These are phyloP conservation scores for Saturnispora mendoncae DNA, from an alignment of 805 yeast species.

Conservation along the genomic window DNA sequence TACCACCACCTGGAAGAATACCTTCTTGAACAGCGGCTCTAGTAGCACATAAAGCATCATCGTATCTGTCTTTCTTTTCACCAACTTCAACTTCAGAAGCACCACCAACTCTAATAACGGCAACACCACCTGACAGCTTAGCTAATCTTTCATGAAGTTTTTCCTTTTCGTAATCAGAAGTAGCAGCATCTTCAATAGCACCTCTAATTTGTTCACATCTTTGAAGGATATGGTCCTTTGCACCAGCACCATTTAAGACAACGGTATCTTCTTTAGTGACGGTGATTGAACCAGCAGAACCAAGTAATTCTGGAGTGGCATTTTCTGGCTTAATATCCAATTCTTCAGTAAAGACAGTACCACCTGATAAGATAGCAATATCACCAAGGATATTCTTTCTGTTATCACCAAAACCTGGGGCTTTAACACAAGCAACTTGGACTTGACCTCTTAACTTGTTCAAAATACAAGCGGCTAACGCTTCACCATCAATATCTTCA, in stretches of 20 bases:
- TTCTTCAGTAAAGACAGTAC: slow-evolving; percentile 87
- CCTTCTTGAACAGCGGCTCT: slow-evolving; percentile 99
- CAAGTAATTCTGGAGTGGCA: slow-evolving; percentile 82
- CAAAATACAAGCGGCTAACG: slow-evolving; percentile 93
- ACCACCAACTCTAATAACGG: slow-evolving; percentile 96
- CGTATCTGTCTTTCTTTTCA: slow-evolving; percentile 98
- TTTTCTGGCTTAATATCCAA: slow-evolving; percentile 92
- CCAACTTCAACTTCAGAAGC: slow-evolving; percentile 96
- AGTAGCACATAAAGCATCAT: slow-evolving; percentile 96
- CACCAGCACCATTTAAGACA: slow-evolving; percentile 85
- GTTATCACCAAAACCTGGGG: slow-evolving; percentile 99
- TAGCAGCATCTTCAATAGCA: slow-evolving; percentile 62
- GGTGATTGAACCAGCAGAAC: slow-evolving; percentile 85
- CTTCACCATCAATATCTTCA: slow-evolving; percentile 97
- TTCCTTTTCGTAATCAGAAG: slow-evolving; percentile 89
- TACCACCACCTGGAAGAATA: slow-evolving; percentile 98
- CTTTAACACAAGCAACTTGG: slow-evolving; percentile 93
- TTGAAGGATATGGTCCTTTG: slow-evolving; percentile 66
- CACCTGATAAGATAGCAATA: slow-evolving; percentile 90
- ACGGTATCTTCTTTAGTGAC: slow-evolving; percentile 95
- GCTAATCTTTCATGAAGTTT: slow-evolving; percentile 96
- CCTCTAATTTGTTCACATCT: slow-evolving; percentile 93
- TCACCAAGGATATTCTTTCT: slow-evolving; percentile 94
- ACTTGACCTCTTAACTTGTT: slow-evolving; percentile 98
- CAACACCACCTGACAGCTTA: slow-evolving; percentile 96